A percentile compares a stretch with the other conserved stretches of the same genome.
Evolutionary conservation across 1,284 basidiomycete species (phyloP).

Genomic region (Puccinia triticina): DNA sequence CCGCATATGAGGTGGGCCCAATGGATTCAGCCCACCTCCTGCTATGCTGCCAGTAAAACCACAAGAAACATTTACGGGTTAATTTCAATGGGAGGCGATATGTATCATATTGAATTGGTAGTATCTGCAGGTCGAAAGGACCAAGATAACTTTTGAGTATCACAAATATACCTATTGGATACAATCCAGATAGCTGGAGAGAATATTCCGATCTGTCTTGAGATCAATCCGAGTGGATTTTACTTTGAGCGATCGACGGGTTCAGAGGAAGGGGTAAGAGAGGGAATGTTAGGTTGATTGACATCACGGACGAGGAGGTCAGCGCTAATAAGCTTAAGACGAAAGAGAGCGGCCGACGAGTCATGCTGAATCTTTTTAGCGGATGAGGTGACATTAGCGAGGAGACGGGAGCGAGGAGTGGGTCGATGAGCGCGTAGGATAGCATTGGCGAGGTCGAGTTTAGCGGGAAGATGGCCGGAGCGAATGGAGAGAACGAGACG

Average conservation of each 20-base stretch:
- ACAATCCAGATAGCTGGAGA: no score
- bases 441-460: constrained; percentile 20
- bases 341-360: constrained; percentile 3
- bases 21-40: no score
- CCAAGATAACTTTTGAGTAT: no score
- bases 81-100: no score
- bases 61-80: no score
- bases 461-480: not conserved
- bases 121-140: no score
- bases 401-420: not conserved
- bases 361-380: constrained; percentile 10
- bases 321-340: constrained; percentile 23
- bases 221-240: not conserved
- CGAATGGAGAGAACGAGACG: not conserved
- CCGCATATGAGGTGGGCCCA: no score
- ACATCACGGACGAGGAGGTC: constrained; percentile 34
- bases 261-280: not conserved
- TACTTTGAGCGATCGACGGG: not conserved
- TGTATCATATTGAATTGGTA: no score
- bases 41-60: no score
- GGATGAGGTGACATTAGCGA: constrained; percentile 10
- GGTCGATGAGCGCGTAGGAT: constrained; percentile 15
- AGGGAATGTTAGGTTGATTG: not conserved
- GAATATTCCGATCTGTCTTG: no score
- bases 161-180: no score